These are phyloP conservation scores for Pyrenopolyporus hunteri DNA, from an alignment of 495 filamentous ascomycete species.

Conservation along the genomic window DNA sequence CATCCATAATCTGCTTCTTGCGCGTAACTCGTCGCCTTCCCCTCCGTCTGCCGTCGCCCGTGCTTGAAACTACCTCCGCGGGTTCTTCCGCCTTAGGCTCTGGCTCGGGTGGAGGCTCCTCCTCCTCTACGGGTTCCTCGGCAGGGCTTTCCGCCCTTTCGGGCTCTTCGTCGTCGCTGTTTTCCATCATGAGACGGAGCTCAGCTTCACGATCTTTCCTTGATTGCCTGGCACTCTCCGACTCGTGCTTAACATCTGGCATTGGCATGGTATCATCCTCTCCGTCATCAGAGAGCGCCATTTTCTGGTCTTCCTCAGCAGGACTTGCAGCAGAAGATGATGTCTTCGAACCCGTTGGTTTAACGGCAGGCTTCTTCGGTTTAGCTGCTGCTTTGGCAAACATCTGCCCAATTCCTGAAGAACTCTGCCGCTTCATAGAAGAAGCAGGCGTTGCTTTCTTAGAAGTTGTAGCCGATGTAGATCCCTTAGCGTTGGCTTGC, in stretches of 20 bases:
- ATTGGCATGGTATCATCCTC: conserved; percentile 66
- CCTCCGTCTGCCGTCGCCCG: conserved; percentile 71
- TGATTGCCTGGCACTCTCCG: conserved; percentile 55
- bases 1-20: conserved; percentile 89
- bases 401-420: conserved; percentile 74
- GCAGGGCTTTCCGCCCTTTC: conserved; percentile 32
- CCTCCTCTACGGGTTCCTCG: conserved; percentile 41
- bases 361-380: conserved; percentile 53
- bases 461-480: conserved; percentile 37
- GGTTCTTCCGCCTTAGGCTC: conserved; percentile 54
- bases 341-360: conserved; percentile 52
- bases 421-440: conserved; percentile 61
- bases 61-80: conserved; percentile 59
- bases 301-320: conserved; percentile 59
- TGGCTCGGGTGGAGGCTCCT: conserved; percentile 44
- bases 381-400: conserved; percentile 81
- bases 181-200: conserved; percentile 86
- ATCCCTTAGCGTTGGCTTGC: conserved; percentile 36
- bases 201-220: conserved; percentile 74
- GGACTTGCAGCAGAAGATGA: conserved; percentile 43
- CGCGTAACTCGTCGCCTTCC: conserved; percentile 84
- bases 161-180: conserved; percentile 64
- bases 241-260: conserved; percentile 46
- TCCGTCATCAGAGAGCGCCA: conserved; percentile 74
- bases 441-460: conserved; percentile 51